Conservation (phyloP, 176 grass and related monocot genomes). For the Zea luxurians region DNA sequence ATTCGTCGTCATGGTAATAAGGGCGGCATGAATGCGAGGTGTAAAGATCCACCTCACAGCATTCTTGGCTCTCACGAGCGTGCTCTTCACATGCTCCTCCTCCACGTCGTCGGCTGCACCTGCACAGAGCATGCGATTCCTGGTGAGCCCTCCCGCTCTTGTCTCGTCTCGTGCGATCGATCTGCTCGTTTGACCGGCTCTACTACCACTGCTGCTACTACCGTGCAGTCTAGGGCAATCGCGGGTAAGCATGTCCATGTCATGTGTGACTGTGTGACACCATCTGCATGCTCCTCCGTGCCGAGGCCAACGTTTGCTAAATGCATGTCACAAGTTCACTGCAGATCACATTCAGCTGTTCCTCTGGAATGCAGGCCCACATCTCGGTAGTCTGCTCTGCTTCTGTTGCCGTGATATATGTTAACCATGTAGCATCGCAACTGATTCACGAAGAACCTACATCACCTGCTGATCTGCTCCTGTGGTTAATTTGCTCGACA, state of each 20-base stretch:
- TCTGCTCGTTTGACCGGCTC: conserved; percentile 25
- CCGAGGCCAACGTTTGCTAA: background rate
- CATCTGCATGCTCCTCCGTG: background rate
- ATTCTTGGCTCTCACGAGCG: conserved; percentile 76
- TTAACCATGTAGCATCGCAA: background rate
- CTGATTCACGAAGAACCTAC: background rate
- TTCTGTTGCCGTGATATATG: background rate
- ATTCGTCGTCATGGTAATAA: conserved; percentile 24
- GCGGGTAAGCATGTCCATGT: background rate
- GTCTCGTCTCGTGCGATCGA: background rate
- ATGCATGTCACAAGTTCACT: background rate
- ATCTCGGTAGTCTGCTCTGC: background rate
- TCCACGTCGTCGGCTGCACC: conserved; percentile 46
- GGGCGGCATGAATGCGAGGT: conserved; percentile 29
- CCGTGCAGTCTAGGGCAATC: background rate
- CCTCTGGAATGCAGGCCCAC: background rate
- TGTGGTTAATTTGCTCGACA: background rate
- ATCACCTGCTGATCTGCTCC: background rate
- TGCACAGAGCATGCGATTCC: conserved; percentile 8
- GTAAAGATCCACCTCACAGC: conserved; percentile 77
- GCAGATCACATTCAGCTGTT: background rate
- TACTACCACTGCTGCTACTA: background rate
- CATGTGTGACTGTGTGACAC: background rate
- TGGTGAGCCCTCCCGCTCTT: background rate
- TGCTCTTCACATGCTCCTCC: conserved; percentile 56